Evolutionary conservation across 2,329 filamentous ascomycete genomes (phyloP), one percentile per base, ranked within the genome.

Genomic region (Aspergillus pseudoterreus): DNA sequence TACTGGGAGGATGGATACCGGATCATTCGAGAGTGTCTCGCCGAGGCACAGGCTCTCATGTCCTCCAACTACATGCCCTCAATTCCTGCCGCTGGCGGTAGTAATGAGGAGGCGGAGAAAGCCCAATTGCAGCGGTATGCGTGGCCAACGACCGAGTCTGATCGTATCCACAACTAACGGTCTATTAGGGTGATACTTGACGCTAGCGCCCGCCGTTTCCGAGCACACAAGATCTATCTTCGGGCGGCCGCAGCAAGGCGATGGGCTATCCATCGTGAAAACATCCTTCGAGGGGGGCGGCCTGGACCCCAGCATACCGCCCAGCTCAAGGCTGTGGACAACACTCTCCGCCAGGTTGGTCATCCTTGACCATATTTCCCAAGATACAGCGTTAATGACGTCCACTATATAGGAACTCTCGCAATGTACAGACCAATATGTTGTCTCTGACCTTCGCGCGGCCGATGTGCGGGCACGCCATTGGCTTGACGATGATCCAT

Each of bases 401-500:
- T 39, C 14, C 44, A 22, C 27, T 30, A 21, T n/a, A 46, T 60
- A 85, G 79, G 83, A 85, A 64, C 70, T 85, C 42, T 71, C 74
- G 12, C 72, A 74, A 22, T 75, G 85, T 55, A 83, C 82, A 12
- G 81, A 85, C 57, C 72, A 76, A 43, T 72, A 80, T 56, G 78
- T 85, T 44, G 73, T 82, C 47, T 72, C 76, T 50, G 78, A 80
- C 27, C 75, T 85, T 15, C 77, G 78, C 55, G 70, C 75, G 22
- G 76, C 79, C 38, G 83, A 85, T 61, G 61, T 71, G 41, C 70
- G 77, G 39, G 79, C 81, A 56, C 79, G 80, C 36, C 82, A 84
- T 69, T 86, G 82, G 82, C 71, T 84, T 42, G 69, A 71, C 35
- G 83, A 86, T 55, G 83, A 85, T 61, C 83, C 83, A 3, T 73